phyloP scores from a whole-genome alignment of 257 asterid genomes.

The Haberlea rhodopensis region DNA sequence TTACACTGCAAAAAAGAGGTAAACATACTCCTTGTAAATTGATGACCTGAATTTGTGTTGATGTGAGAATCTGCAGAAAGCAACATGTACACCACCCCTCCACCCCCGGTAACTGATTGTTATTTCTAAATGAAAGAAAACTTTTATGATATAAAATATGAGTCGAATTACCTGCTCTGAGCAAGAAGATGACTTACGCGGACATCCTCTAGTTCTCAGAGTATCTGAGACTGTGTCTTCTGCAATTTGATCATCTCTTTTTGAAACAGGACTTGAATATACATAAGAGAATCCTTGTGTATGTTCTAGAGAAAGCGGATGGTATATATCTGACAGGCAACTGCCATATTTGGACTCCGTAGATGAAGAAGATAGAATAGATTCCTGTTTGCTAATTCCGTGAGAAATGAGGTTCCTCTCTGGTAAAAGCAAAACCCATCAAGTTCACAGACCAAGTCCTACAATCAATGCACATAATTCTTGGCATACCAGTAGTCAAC shows the following conservation, averaged over 20 bases:
- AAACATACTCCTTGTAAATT: conserved; percentile 16
- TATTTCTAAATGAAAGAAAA: conserved; percentile 20
- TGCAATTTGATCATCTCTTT: conserved; percentile 29
- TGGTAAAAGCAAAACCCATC: conserved; percentile 27
- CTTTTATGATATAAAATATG: conserved; percentile 15
- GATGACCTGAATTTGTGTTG: conserved; percentile 8
- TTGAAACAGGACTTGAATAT: conserved; percentile 23
- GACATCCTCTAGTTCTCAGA: conserved; percentile 29
- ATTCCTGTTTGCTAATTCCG: conserved; percentile 28
- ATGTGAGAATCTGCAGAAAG: conserved; percentile 10
- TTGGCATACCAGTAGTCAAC: conserved; percentile 46
- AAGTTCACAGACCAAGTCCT: conserved; percentile 1
- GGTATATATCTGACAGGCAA: conserved; percentile 31
- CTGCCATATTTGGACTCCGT: conserved; percentile 33
- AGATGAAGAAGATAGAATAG: conserved; percentile 39
- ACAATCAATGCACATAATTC: conserved; percentile 3
- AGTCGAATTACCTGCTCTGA: conserved; percentile 48
- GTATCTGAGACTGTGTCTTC: conserved; percentile 32
- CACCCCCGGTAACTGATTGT: conserved; percentile 13
- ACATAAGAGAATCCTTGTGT: conserved; percentile 23
- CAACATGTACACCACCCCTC: not conserved
- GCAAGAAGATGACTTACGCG: conserved; percentile 30
- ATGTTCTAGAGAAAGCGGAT: conserved; percentile 29
- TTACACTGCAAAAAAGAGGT: conserved; percentile 42
- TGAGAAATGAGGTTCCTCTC: conserved; percentile 35